phyloP scores from a whole-genome alignment of 75 land plant species.

The Adiantum capillusveneris region DNA sequence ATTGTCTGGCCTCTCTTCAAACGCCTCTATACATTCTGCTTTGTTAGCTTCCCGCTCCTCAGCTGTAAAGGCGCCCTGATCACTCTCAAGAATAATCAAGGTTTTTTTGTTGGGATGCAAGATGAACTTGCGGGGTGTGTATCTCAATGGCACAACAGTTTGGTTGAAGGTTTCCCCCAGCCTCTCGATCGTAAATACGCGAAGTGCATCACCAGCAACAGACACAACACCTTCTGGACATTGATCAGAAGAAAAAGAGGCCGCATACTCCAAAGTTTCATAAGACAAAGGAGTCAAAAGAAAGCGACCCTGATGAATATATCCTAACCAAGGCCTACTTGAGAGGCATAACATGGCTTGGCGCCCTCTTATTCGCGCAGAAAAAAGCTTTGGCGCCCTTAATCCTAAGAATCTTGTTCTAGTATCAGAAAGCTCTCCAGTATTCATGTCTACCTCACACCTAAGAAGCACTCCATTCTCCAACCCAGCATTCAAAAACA shows the following conservation, averaged over 20 bases:
- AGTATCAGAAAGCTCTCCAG: constrained; percentile 93
- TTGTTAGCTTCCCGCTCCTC: constrained; percentile 86
- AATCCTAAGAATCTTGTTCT: constrained; percentile 94
- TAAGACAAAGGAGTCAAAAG: constrained; percentile 89
- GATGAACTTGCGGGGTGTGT: constrained; percentile 95
- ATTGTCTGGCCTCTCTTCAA: constrained; percentile 67
- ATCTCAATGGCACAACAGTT: constrained; percentile 79
- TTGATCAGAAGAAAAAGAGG: constrained; percentile 94
- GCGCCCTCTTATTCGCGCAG: constrained; percentile 65
- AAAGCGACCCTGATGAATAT: constrained; percentile 95
- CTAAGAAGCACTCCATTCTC: constrained; percentile 91
- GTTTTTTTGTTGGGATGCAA: constrained; percentile 79
- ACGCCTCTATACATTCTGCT: constrained; percentile 74
- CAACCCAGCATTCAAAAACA: constrained; percentile 93
- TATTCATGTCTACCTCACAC: constrained; percentile 97
- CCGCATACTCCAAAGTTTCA: constrained; percentile 93
- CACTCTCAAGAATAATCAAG: constrained; percentile 84
- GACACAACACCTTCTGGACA: constrained; percentile 98
- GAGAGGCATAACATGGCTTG: constrained; percentile 92
- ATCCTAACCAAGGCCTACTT: constrained; percentile 97
- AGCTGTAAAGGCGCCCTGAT: constrained; percentile 89
- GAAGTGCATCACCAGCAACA: constrained; percentile 86
- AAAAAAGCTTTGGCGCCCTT: constrained; percentile 87
- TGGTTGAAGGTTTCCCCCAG: constrained; percentile 98
- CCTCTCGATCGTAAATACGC: constrained; percentile 93